These are phyloP conservation scores for Puccinia polysora DNA, from an alignment of 1,284 basidiomycete genomes.

Conservation along the genomic window DNA sequence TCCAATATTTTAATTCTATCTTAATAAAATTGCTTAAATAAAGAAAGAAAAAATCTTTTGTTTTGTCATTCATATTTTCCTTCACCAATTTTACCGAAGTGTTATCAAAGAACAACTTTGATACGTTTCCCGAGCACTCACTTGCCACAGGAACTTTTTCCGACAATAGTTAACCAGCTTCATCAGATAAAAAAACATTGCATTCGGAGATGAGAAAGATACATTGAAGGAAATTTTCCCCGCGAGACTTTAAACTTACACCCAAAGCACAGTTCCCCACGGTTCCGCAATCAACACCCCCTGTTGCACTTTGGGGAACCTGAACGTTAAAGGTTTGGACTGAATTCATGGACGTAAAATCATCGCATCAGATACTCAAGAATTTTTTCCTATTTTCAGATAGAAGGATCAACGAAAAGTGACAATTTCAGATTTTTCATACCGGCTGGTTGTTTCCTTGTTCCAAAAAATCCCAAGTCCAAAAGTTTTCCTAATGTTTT, in stretches of 20 bases:
- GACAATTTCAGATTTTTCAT: background rate
- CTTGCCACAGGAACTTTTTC: conserved; percentile 6
- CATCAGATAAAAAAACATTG: background rate
- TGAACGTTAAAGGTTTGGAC: background rate
- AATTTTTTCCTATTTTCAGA: background rate
- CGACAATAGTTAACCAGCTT: background rate
- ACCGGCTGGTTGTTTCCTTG: background rate
- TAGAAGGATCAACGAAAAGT: background rate
- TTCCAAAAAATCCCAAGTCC: conserved; percentile 16
- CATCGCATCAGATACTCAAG: too few relatives aligned
- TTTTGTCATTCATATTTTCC: too few relatives aligned
- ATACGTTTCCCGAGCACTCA: background rate
- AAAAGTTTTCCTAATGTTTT: background rate
- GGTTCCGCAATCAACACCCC: background rate
- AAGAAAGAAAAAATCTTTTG: too few relatives aligned
- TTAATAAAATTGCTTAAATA: too few relatives aligned
- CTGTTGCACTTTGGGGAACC: background rate
- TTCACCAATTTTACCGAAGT: too few relatives aligned
- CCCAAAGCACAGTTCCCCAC: background rate
- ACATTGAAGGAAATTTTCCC: conserved; percentile 5
- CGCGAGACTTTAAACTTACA: conserved; percentile 5
- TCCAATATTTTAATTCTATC: too few relatives aligned
- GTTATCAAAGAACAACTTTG: conserved; percentile 9
- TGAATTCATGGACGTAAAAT: too few relatives aligned
- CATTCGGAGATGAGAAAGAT: background rate